Base-by-base conservation (phyloP, 73 alveolate genomes). In the Durusdinium trenchii region DNA sequence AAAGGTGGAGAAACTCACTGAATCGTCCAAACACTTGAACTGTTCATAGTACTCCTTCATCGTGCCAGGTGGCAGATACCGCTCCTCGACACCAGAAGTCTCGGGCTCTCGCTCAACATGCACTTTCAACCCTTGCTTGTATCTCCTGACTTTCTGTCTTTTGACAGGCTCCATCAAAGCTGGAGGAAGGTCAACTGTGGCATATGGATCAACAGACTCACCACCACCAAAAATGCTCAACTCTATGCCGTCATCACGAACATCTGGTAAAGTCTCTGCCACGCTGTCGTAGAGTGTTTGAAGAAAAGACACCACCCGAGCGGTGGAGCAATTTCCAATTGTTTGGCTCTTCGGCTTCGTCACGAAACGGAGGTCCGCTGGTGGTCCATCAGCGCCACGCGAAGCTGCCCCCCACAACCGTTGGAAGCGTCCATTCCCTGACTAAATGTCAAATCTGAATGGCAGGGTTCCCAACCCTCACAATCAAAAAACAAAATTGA, bases 261-360 rank as follows among this genome's bases (percentile, higher is more conserved):
- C 14, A 23, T 87, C 95, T 1, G 95, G 95, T 51, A 87, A 51
- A 0, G 95, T 87, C 71, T 87, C 95, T 0, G 95, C 95, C n/a
- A 87, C 95, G 0, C 42, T 6, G 20, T 62, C 51, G 51, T 87
- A 87, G 2, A 87, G 3, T 3, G 67, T 16, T 43, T 87, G 51
- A 36, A 87, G 38, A 36, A 36, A 87, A 3, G 86, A 45, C 3
- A 36, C 26, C 45, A 87, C 60, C 52, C 32, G 46, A 4, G 86
- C 57, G 2, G 46, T 40, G 3, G 46, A 84, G 50, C 36, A 6
- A 18, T 60, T 67, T 2, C 85, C 69, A 20, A 3, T 35, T 18
- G 35, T 9, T 5, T 1, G 23, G 51, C 38, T 48, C 36, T 40
- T 23, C 10, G 48, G 50, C 0, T 26, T 14, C 6, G 12, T 2